Conservation (phyloP, 176 grass and related monocot genomes). For the Lolium perenne region DNA sequence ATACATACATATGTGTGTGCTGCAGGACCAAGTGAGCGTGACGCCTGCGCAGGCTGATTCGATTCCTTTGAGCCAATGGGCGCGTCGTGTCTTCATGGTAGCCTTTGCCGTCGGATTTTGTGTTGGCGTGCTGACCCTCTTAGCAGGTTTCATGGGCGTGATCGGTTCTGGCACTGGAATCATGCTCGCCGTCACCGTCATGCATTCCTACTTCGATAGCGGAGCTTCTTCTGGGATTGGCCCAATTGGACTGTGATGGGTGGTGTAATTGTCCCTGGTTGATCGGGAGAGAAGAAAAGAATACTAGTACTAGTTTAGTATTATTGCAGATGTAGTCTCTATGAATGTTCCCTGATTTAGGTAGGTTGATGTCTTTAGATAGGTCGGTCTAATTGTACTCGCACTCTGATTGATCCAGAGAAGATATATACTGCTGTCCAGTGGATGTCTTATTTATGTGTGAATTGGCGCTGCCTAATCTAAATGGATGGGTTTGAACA, state of each 20-base stretch:
- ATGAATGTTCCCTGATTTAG: neutral
- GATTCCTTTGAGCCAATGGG: neutral
- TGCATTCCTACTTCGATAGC: neutral
- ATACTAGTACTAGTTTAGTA: neutral
- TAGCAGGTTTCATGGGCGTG: conserved; percentile 23
- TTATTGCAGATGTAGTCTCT: neutral
- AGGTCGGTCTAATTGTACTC: neutral
- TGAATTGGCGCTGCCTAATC: neutral
- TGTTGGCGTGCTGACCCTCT: neutral
- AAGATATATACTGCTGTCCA: neutral
- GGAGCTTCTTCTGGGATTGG: neutral
- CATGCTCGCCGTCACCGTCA: neutral
- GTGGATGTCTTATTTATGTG: neutral
- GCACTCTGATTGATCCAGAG: neutral
- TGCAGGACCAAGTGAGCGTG: neutral
- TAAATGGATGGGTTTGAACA: neutral
- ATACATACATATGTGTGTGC: neutral
- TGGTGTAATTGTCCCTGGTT: neutral
- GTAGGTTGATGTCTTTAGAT: neutral
- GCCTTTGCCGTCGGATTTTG: neutral
- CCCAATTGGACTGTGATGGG: neutral
- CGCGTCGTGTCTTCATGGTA: neutral
- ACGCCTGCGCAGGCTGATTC: neutral
- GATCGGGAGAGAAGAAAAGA: neutral
- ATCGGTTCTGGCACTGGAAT: neutral